Percentiles rank a stretch among this genome's conserved stretches.
These are phyloP conservation scores for Fraxinus latifolia DNA, from an alignment of 305 asterid genomes.

Conservation along the genomic window DNA sequence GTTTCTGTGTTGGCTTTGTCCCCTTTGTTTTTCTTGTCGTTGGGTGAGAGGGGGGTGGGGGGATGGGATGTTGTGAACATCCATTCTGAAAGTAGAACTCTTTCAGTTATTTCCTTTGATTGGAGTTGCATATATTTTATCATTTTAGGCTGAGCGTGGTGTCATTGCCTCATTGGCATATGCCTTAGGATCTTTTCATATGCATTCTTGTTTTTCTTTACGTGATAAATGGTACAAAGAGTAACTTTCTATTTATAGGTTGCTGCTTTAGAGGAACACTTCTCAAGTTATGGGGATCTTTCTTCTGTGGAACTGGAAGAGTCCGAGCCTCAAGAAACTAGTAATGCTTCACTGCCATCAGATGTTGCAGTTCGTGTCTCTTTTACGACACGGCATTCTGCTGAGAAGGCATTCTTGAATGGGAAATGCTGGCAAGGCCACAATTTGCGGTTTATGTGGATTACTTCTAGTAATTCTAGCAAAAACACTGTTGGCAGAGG, in stretches of 20 bases:
- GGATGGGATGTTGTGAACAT: neutral
- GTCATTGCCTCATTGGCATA: neutral
- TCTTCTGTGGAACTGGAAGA: conserved; percentile 70
- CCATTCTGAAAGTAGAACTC: neutral
- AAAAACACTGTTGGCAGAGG: conserved; percentile 43
- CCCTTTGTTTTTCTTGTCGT: neutral
- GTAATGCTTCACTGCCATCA: conserved; percentile 36
- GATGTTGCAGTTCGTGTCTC: conserved; percentile 60
- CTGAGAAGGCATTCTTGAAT: conserved; percentile 81
- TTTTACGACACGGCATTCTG: conserved; percentile 64
- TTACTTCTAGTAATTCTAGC: conserved; percentile 32
- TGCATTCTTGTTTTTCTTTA: conserved; percentile 7
- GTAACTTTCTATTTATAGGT: conserved; percentile 42
- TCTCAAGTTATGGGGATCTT: conserved; percentile 73
- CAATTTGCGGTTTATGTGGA: conserved; percentile 67
- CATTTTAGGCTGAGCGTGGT: neutral
- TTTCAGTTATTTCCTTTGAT: neutral
- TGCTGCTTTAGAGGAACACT: conserved; percentile 76
- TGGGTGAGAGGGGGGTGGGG: neutral
- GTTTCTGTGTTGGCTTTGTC: neutral
- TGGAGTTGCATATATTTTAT: conserved; percentile 1
- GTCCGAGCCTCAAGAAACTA: conserved; percentile 39
- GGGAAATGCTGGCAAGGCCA: conserved; percentile 91
- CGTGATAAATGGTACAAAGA: neutral
- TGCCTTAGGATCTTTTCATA: neutral